Percentiles rank a stretch among this genome's conserved stretches.
phyloP scores from a whole-genome alignment of 2,329 filamentous ascomycete genomes.

The Colletotrichum karsti region DNA sequence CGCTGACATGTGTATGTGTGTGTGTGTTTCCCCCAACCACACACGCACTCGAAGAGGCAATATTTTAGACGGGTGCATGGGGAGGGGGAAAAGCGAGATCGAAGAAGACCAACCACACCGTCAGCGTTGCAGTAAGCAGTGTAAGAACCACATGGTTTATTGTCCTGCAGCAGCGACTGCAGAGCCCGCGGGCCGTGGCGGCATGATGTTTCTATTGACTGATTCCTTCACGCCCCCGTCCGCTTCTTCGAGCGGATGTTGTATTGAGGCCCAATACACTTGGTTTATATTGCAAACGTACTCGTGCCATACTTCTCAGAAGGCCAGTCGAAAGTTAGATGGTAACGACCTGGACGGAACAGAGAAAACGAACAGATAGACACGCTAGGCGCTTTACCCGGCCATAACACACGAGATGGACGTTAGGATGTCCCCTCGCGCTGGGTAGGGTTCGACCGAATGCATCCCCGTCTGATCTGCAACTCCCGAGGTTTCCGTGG shows the following conservation, averaged over 20 bases:
- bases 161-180: too few relatives aligned
- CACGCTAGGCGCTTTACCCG: not conserved
- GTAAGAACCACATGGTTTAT: too few relatives aligned
- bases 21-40: not conserved
- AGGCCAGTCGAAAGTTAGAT: not conserved
- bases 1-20: not conserved
- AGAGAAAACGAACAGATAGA: too few relatives aligned
- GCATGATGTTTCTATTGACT: too few relatives aligned
- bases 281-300: too few relatives aligned
- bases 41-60: not conserved
- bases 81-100: not conserved
- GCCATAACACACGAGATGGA: not conserved
- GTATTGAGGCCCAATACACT: too few relatives aligned
- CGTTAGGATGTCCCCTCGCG: not conserved
- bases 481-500: slow-evolving; percentile 6
- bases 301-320: too few relatives aligned
- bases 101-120: too few relatives aligned
- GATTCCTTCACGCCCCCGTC: too few relatives aligned
- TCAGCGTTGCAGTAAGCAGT: too few relatives aligned
- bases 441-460: not conserved
- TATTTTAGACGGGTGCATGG: not conserved
- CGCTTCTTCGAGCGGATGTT: too few relatives aligned
- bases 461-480: slow-evolving; percentile 8
- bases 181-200: too few relatives aligned
- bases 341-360: not conserved